Evolutionary conservation across 78 protist species (phyloP).

Genomic region (Reticulomyxa filosa): DNA sequence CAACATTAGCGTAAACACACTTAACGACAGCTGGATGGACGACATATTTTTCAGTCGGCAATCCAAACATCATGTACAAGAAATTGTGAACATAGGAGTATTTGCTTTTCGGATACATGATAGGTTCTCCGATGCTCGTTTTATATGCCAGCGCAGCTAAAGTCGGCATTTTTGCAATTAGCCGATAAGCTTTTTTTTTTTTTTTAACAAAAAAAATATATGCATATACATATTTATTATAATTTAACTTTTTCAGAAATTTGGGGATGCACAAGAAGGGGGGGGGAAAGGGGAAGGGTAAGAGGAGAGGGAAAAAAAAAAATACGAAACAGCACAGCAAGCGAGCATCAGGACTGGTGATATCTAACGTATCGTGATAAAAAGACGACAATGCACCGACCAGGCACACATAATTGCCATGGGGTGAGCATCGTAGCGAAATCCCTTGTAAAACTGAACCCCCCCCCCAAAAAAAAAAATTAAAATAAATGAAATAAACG

Average conservation of each 20-base stretch:
- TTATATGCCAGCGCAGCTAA: constrained; percentile 1
- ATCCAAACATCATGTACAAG: constrained; percentile 15
- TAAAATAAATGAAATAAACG: too few relatives aligned
- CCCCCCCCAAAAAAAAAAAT: too few relatives aligned
- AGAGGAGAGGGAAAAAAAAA: neutral
- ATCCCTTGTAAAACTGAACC: neutral
- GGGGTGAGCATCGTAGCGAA: neutral
- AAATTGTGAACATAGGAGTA: neutral
- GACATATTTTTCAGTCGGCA: neutral
- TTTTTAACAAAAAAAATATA: too few relatives aligned
- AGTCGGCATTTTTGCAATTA: constrained; percentile 9
- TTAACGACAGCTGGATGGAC: too few relatives aligned
- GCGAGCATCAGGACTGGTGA: neutral
- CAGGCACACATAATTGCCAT: neutral
- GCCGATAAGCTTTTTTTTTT: too few relatives aligned
- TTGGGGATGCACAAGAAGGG: neutral
- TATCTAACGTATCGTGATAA: neutral
- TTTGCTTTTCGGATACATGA: neutral
- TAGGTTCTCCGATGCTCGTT: constrained; percentile 1
- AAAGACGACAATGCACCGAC: neutral
- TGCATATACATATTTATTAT: too few relatives aligned
- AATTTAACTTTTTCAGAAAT: too few relatives aligned
- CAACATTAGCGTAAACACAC: too few relatives aligned
- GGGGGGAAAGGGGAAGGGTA: neutral
- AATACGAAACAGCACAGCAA: neutral